Percentiles rank a stretch among this genome's conserved stretches.
Conservation (phyloP, 768 basidiomycete genomes). For the Mycena chlorophos region DNA sequence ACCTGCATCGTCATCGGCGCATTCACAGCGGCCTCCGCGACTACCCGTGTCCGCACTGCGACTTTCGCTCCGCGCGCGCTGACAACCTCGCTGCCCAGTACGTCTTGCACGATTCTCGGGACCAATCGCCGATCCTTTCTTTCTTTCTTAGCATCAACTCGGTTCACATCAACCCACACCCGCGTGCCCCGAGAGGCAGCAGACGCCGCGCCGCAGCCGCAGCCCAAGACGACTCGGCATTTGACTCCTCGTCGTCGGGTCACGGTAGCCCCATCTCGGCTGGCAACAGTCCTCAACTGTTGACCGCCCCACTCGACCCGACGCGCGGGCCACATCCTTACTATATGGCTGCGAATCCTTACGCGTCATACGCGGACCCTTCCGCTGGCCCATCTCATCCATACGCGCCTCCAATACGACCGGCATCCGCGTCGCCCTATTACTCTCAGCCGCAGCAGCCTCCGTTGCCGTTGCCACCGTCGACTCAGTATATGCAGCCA, state of each 20-base stretch:
- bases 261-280: neutral
- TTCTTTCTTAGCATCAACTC: neutral
- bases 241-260: neutral
- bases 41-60: neutral
- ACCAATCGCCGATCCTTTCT: neutral
- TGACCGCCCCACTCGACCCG: neutral
- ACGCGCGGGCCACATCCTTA: neutral
- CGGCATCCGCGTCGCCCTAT: neutral
- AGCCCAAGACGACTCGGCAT: neutral
- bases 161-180: neutral
- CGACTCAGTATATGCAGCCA: neutral
- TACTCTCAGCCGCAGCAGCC: neutral
- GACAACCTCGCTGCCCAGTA: neutral
- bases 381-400: neutral
- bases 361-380: too few species aligned
- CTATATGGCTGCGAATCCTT: neutral
- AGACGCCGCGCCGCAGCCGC: neutral
- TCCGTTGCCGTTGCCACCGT: neutral
- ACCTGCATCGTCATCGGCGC: neutral
- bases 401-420: neutral
- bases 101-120: neutral
- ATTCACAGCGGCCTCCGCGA: neutral
- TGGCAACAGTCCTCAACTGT: neutral
- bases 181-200: neutral
- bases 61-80: neutral